Evolutionary conservation across 2,329 filamentous ascomycete species (phyloP).

Genomic region (Didymella lethalis): DNA sequence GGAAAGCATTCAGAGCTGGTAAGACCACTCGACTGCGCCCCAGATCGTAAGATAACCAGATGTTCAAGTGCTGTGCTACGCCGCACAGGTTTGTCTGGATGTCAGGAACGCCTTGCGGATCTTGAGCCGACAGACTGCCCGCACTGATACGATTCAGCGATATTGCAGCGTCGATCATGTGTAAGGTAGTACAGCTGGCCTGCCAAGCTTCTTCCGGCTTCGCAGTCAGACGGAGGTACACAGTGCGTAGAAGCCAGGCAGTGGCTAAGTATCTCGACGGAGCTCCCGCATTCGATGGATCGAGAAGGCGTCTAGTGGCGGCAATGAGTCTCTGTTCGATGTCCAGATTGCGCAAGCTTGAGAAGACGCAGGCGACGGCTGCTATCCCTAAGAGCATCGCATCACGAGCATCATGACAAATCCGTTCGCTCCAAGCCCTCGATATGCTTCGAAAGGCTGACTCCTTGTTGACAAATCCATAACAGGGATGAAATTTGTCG

Average conservation of each 20-base stretch:
- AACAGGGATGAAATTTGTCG: slow-evolving; percentile 9
- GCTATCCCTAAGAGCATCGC: slow-evolving; percentile 5
- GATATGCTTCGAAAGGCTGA: not conserved
- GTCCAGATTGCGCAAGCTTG: not conserved
- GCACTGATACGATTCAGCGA: not conserved
- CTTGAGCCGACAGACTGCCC: not conserved
- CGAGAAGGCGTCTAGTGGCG: not conserved
- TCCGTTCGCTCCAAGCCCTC: not conserved
- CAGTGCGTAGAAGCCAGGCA: slow-evolving; percentile 8
- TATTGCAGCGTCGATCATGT: slow-evolving; percentile 4
- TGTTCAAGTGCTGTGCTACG: slow-evolving; percentile 13
- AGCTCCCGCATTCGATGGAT: slow-evolving; percentile 4
- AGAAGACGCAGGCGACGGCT: slow-evolving; percentile 9
- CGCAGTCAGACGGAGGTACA: slow-evolving; percentile 8
- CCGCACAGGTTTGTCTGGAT: slow-evolving; percentile 1
- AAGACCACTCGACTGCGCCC: slow-evolving; percentile 7
- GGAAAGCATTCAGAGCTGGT: slow-evolving; percentile 2
- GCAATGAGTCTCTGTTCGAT: slow-evolving; percentile 1
- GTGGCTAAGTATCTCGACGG: not conserved
- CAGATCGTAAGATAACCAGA: slow-evolving; percentile 13
- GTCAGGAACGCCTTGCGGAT: not conserved
- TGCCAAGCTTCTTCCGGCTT: slow-evolving; percentile 14
- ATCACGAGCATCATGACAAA: not conserved
- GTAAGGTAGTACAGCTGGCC: slow-evolving; percentile 10
- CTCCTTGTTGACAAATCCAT: slow-evolving; percentile 2